Conservation (phyloP, 768 basidiomycete genomes). For the Candolleomyces eurysporus region DNA sequence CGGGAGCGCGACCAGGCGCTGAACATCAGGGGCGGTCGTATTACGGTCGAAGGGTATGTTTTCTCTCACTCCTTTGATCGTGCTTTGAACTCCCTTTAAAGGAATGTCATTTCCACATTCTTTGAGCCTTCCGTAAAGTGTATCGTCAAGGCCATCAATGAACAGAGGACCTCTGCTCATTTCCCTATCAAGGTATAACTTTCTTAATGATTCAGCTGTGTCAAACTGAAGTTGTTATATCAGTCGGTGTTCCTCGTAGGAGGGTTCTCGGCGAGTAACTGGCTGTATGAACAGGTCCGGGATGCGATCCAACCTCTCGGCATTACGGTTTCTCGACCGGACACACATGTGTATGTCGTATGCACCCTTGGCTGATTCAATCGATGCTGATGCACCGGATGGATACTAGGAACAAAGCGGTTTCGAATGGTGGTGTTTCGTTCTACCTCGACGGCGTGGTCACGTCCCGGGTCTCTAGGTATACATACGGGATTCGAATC, state of each 20-base stretch:
- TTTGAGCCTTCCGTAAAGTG: conserved; percentile 26
- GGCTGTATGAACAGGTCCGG: conserved; percentile 46
- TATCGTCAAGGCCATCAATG: conserved; percentile 19
- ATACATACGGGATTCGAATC: conserved; percentile 20
- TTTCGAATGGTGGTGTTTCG: conserved; percentile 27
- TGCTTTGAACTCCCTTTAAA: neutral
- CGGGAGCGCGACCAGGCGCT: conserved; percentile 33
- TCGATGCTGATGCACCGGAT: neutral
- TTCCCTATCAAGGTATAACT: conserved; percentile 4
- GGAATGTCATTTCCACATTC: conserved; percentile 18
- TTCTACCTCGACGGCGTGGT: conserved; percentile 25
- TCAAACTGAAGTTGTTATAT: too few species aligned
- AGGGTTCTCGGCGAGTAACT: conserved; percentile 58
- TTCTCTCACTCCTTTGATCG: neutral
- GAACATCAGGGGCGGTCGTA: conserved; percentile 40
- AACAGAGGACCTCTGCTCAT: conserved; percentile 12
- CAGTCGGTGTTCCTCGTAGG: conserved; percentile 53
- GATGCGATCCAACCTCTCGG: conserved; percentile 33
- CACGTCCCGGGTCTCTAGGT: conserved; percentile 19
- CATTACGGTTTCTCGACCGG: conserved; percentile 46
- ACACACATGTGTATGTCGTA: conserved; percentile 48
- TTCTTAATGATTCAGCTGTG: too few species aligned
- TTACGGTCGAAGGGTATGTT: conserved; percentile 35
- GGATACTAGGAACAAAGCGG: conserved; percentile 25
- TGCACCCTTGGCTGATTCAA: too few species aligned